Base-by-base conservation (phyloP, 768 basidiomycete genomes). In the Hemileccinum impolitum region DNA sequence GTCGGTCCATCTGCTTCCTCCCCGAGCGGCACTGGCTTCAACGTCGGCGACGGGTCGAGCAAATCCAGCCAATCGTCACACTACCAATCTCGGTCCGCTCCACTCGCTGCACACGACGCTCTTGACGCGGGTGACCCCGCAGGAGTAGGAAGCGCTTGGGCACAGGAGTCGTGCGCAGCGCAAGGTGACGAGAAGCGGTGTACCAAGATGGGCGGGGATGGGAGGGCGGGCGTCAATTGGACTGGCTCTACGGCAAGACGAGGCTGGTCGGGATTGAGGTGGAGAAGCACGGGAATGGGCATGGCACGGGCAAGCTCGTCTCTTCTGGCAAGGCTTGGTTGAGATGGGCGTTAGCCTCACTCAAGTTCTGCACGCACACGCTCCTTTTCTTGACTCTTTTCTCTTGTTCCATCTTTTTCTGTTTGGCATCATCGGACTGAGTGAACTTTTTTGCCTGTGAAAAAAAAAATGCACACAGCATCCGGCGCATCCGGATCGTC, bases 161-260 rank as follows among this genome's bases (percentile, higher is more conserved):
- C 68, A 75, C 42, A 75, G 77, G 12, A 79, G 77, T 55, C 73
- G 75, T 3, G 72, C 72, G 21, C 84, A 86, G 61, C 75, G 81
- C 42, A 78, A 77, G 53, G 75, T 82, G 15, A 74, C 56, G 79
- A 85, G 62, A 73, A 74, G 53, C 70, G 85, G 28, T 87, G 85
- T 51, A 68, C 71, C 47, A 73, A 71, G 55, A 74, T 78, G 82
- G 82, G 82, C 25, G 79, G 2, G 82, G 81, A 12, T 84, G 82
- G 83, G 81, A 84, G 23, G 74, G 74, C 17, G 85, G 85, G 25
- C 74, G 82, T 39, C 69, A 84, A 43, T 63, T 86, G 13, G 85
- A 87, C 67, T 85, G 80, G 75, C 70, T 87, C 39, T 79, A 79
- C 17, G 73, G 76, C 28, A 84, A 81, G 59, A 82, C 79, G 28